These are phyloP conservation scores for Kurtzmaniella quercitrusa DNA, from an alignment of 1,139 yeast genomes.

Conservation along the genomic window DNA sequence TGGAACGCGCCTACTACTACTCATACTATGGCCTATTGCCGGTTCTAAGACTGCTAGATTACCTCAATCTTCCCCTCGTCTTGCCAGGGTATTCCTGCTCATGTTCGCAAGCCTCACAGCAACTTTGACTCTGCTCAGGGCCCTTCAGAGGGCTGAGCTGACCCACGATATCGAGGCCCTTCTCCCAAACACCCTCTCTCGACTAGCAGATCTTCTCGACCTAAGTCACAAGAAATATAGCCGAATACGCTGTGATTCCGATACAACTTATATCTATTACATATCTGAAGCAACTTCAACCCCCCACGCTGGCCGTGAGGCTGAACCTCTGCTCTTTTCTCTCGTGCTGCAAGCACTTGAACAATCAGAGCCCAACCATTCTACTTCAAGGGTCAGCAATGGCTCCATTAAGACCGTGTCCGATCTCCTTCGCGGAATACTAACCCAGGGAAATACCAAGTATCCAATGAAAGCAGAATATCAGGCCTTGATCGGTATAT, in stretches of 20 bases:
- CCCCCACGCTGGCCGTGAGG: background rate
- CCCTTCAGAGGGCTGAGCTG: slow-evolving; percentile 1
- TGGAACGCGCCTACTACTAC: background rate
- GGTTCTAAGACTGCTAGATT: background rate
- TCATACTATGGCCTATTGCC: background rate
- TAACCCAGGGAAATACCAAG: background rate
- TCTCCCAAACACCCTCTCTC: background rate
- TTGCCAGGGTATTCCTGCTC: background rate
- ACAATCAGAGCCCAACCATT: background rate
- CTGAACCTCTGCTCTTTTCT: background rate
- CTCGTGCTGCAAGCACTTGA: background rate
- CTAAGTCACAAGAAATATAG: background rate
- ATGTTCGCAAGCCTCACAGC: background rate
- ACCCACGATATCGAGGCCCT: background rate
- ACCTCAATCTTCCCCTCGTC: background rate
- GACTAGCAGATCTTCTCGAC: background rate
- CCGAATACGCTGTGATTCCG: background rate
- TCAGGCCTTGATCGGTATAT: background rate
- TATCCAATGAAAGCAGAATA: background rate
- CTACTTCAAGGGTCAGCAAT: background rate
- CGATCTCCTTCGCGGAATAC: background rate
- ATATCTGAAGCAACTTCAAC: background rate
- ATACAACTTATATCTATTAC: background rate
- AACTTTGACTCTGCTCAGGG: background rate
- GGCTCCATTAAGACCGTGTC: background rate